Conservation (phyloP, 2,329 filamentous ascomycete species). For the Aspergillus tamarii region DNA sequence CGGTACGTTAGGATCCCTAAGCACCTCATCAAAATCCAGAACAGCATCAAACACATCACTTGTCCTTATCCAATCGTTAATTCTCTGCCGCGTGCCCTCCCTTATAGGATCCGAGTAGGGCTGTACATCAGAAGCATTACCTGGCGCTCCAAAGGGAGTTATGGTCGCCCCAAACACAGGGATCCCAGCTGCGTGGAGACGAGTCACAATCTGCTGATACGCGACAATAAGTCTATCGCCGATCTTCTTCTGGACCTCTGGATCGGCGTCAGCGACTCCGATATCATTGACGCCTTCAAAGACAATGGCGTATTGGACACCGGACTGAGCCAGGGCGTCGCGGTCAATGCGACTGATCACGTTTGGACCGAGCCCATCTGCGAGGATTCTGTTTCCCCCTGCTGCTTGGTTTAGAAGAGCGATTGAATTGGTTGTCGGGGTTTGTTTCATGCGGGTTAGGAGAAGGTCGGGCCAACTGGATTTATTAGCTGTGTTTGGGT, state of each 20-base stretch:
- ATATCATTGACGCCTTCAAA: slow-evolving; percentile 74
- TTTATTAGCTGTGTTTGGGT: not conserved
- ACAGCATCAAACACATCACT: slow-evolving; percentile 62
- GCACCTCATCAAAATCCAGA: slow-evolving; percentile 63
- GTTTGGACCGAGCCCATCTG: slow-evolving; percentile 65
- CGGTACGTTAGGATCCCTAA: slow-evolving; percentile 55
- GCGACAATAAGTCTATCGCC: slow-evolving; percentile 59
- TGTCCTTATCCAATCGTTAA: slow-evolving; percentile 65
- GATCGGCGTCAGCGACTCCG: slow-evolving; percentile 53
- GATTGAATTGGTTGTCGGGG: slow-evolving; percentile 52
- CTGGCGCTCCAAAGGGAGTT: slow-evolving; percentile 60
- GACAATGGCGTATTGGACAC: slow-evolving; percentile 64
- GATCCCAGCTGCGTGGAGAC: slow-evolving; percentile 59
- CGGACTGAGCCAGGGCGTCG: slow-evolving; percentile 63
- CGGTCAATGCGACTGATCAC: slow-evolving; percentile 63
- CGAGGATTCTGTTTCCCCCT: slow-evolving; percentile 68
- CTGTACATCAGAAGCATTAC: slow-evolving; percentile 41
- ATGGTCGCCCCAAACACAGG: slow-evolving; percentile 67
- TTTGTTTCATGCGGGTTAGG: slow-evolving; percentile 54
- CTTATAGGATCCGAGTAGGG: slow-evolving; percentile 58
- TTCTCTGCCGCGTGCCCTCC: slow-evolving; percentile 58
- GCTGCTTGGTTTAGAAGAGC: slow-evolving; percentile 67
- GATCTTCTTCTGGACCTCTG: slow-evolving; percentile 50
- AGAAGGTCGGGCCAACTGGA: slow-evolving; percentile 62
- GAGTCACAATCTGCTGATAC: slow-evolving; percentile 60